Percentiles rank a stretch among this genome's conserved stretches.
These are phyloP conservation scores for Vitis vinifera DNA, from an alignment of 164 flowering plant genomes.

Conservation along the genomic window ASM3070453v1 NC_081814.1:1326001-1326500, in stretches of 20 bases:
- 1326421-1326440: not conserved
- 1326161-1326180: too few species aligned
- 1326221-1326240: slow-evolving; percentile 1
- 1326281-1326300: slow-evolving; percentile 33
- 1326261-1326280: slow-evolving; percentile 28
- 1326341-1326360: slow-evolving; percentile 18
- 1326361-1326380: slow-evolving; percentile 18
- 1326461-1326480: too few species aligned
- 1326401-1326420: not conserved
- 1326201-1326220: slow-evolving; percentile 19
- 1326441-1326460: too few species aligned
- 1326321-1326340: slow-evolving; percentile 31
- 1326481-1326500: too few species aligned
- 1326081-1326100: not conserved
- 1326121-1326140: too few species aligned
- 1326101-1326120: not conserved
- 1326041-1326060: slow-evolving; percentile 12
- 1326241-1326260: slow-evolving; percentile 17
- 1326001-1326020: slow-evolving; percentile 13
- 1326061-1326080: slow-evolving; percentile 18
- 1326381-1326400: slow-evolving; percentile 31
- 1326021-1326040: slow-evolving; percentile 19
- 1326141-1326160: too few species aligned
- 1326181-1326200: too few species aligned
- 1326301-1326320: slow-evolving; percentile 25